These are phyloP conservation scores for Populus hybrid DNA, from an alignment of 441 rosid species.

Conservation along the genomic window DNA sequence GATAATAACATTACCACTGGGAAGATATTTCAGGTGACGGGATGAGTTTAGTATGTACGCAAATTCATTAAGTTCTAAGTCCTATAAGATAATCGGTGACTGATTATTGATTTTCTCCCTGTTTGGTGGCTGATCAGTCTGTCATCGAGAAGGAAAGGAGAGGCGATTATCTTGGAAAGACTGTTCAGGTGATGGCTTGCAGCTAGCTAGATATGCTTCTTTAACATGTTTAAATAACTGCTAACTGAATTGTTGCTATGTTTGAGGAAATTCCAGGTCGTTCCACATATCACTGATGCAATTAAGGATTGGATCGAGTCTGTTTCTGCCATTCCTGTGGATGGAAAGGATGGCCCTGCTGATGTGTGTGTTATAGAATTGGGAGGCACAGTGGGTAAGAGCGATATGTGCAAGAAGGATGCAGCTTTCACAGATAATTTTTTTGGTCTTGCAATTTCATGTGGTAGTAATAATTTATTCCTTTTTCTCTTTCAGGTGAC, in stretches of 20 bases:
- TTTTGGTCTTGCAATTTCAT: not conserved
- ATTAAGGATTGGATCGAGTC: constrained; percentile 81
- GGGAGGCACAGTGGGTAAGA: constrained; percentile 94
- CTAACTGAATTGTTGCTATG: constrained; percentile 19
- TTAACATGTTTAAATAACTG: constrained; percentile 26
- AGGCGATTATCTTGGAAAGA: constrained; percentile 94
- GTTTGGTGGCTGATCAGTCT: constrained; percentile 34
- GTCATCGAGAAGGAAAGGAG: constrained; percentile 92
- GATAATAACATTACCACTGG: constrained; percentile 95
- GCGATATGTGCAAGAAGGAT: constrained; percentile 9
- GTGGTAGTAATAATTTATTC: constrained; percentile 2
- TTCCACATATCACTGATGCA: constrained; percentile 90
- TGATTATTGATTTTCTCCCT: not conserved
- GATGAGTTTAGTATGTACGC: not conserved
- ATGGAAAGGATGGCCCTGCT: constrained; percentile 69
- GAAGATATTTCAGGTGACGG: constrained; percentile 76
- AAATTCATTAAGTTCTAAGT: constrained; percentile 3
- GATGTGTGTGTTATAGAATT: constrained; percentile 91
- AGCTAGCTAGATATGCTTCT: constrained; percentile 1
- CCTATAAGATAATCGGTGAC: not conserved
- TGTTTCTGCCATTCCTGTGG: constrained; percentile 67
- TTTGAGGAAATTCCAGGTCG: constrained; percentile 44
- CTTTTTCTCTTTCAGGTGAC: constrained; percentile 55
- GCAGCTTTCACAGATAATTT: not conserved
- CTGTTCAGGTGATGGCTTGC: constrained; percentile 69